These are phyloP conservation scores for Cyamopsis tetragonoloba DNA, from an alignment of 306 rosid genomes.

Conservation along the genomic window DNA sequence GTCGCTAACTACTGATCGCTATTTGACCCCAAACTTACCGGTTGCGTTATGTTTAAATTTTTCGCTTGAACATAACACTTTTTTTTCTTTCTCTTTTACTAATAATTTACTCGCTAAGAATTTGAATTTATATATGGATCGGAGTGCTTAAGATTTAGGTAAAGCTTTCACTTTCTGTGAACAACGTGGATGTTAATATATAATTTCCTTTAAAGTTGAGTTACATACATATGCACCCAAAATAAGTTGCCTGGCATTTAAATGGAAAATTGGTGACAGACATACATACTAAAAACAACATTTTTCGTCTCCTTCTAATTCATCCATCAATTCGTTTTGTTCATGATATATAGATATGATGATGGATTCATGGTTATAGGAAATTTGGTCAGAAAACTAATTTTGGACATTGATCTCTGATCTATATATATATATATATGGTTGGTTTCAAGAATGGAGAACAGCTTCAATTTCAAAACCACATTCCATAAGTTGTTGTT, in stretches of 20 bases:
- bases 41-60: too few relatives aligned
- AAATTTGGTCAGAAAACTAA: neutral
- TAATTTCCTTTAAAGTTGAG: constrained; percentile 4
- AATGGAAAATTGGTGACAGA: neutral
- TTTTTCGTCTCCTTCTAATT: neutral
- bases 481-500: too few relatives aligned
- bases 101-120: neutral
- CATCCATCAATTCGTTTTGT: neutral
- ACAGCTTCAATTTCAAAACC: constrained; percentile 8
- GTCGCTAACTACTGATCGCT: too few relatives aligned
- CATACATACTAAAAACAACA: neutral
- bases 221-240: neutral
- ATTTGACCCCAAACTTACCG: too few relatives aligned
- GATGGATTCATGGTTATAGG: neutral
- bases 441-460: constrained; percentile 4
- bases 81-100: neutral
- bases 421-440: too few relatives aligned
- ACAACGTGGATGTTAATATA: neutral
- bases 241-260: neutral
- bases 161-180: neutral
- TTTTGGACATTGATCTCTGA: neutral
- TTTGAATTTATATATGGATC: neutral
- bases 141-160: neutral
- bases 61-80: too few relatives aligned
- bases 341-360: neutral